Evolutionary conservation across 768 basidiomycete species (phyloP).

Genomic region (Phlebiopsis flavidoalba): DNA sequence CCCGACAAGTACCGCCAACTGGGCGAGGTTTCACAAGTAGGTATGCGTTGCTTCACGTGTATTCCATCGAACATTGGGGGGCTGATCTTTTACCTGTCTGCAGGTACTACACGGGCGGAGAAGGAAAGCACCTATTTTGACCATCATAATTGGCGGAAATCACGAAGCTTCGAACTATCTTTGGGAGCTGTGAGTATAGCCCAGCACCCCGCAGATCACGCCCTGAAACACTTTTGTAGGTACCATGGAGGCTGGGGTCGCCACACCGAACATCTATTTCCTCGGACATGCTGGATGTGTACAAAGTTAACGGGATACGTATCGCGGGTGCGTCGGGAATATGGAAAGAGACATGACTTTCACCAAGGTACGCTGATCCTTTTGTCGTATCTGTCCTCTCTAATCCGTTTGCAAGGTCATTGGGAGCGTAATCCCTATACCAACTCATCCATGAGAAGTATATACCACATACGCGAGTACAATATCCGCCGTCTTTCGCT

Average conservation of each 20-base stretch:
- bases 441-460: constrained; percentile 63
- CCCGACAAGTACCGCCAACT: constrained; percentile 84
- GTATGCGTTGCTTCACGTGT: constrained; percentile 20
- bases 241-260: constrained; percentile 97
- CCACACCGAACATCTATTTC: constrained; percentile 95
- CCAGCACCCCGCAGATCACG: constrained; percentile 5
- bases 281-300: constrained; percentile 89
- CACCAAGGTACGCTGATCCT: constrained; percentile 41
- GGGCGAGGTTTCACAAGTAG: constrained; percentile 80
- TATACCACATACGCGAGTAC: constrained; percentile 89
- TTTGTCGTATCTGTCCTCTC: not conserved
- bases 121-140: constrained; percentile 80
- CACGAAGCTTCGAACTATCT: constrained; percentile 97
- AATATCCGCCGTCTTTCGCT: constrained; percentile 75
- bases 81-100: not conserved
- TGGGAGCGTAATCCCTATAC: constrained; percentile 83
- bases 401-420: constrained; percentile 48
- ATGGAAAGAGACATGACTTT: constrained; percentile 76
- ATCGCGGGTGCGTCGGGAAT: constrained; percentile 93
- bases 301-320: constrained; percentile 78
- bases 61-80: not conserved
- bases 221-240: constrained; percentile 33
- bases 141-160: constrained; percentile 94
- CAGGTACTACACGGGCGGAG: constrained; percentile 86
- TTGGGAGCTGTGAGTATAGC: constrained; percentile 75